Conservation (phyloP, 352 stramenopile genomes). For the Pythium phragmiticola region DNA sequence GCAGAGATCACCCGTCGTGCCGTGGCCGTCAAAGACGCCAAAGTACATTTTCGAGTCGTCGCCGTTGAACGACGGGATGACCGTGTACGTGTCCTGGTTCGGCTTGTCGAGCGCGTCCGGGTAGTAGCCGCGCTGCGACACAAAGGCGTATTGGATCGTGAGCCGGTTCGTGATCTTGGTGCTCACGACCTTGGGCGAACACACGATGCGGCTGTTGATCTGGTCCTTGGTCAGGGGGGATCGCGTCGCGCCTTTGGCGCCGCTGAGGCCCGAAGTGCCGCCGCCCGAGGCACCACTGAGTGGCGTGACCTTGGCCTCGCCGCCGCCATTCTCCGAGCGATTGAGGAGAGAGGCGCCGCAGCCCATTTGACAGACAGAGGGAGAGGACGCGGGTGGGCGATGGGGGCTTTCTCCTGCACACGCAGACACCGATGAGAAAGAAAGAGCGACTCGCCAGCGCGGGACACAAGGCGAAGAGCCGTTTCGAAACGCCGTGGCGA, state of each 20-base stretch:
- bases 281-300: conserved; percentile 14
- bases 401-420: too few species aligned
- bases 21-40: conserved; percentile 87
- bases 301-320: conserved; percentile 45
- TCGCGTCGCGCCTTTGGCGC: conserved; percentile 39
- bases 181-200: conserved; percentile 65
- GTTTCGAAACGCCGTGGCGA: not conserved
- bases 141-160: conserved; percentile 86
- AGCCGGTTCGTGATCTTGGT: conserved; percentile 65
- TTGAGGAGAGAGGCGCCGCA: conserved; percentile 67
- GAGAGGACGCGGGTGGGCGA: too few species aligned
- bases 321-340: conserved; percentile 32
- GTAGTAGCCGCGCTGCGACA: conserved; percentile 95
- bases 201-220: conserved; percentile 84
- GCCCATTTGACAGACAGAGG: conserved; percentile 39
- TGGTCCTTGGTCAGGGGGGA: conserved; percentile 81
- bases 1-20: conserved; percentile 81
- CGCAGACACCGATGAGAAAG: too few species aligned
- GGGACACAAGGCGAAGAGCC: not conserved
- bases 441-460: too few species aligned
- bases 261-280: not conserved
- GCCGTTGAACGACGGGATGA: conserved; percentile 77
- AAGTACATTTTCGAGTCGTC: conserved; percentile 84
- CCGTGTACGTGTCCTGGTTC: conserved; percentile 95
- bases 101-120: conserved; percentile 93